Evolutionary conservation across 768 basidiomycete species (phyloP), one percentile per base, ranked within the genome.

Genomic region (Leccinellum luteum): DNA sequence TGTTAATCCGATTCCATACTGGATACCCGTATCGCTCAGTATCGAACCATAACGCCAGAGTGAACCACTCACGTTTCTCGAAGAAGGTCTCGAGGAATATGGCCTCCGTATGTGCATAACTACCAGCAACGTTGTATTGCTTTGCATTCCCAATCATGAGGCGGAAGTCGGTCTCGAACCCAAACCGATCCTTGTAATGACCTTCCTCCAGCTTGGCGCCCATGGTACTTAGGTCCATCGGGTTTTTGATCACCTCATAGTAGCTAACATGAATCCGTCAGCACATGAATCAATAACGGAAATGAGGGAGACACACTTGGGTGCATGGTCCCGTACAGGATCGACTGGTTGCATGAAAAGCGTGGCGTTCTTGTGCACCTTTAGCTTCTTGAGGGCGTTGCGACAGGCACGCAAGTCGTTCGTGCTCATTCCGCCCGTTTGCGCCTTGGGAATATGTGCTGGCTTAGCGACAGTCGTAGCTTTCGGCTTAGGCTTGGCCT

Each of bases 141-240:
- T 90, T 89, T 21, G 94, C 92, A 65, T 99, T 99, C 47, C 76
- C 69, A 48, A 94, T 82, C 86, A 98, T 93, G 53, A 96, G 81
- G 56, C 81, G 84, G 72, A 98, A 89, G 71, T 99, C 97, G 27
- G 81, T 78, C 61, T 87, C 86, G 70, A 98, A 96, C 14, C 81
- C 87, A 65, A 87, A 85, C 10, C 94, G 85, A 64, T 90, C 85
- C 59, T 85, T 81, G 75, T 98, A 98, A 73, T 88, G 82, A 6
- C 94, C 94, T 55, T 83, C 85, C 64, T 90, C 87, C 12, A 98
- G 75, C 70, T 96, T 98, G 35, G 89, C 89, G 27, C 81, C 78
- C 79, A 96, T 90, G 0, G 94, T 94, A 52, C 87, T 86, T 17
- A 98, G 78, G 68, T 99, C 97, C 92, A 99, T 98, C 1, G 97